phyloP scores from a whole-genome alignment of 1,284 basidiomycete species.

The Microbotryum saponariae region DNA sequence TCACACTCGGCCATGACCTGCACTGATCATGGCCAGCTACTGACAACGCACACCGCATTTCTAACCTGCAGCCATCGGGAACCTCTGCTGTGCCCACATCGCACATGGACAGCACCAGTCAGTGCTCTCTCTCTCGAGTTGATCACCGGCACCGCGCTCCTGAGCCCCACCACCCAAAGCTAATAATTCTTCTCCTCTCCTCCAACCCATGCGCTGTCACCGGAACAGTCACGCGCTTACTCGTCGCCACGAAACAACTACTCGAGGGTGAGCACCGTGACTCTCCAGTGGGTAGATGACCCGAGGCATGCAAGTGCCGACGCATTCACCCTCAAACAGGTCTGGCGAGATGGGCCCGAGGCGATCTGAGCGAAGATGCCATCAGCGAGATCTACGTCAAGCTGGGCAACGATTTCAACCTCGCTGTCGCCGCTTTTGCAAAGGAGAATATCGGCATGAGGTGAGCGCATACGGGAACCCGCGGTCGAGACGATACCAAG shows the following conservation, averaged over 20 bases:
- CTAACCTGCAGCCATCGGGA: no score
- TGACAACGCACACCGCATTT: no score
- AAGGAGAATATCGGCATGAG: constrained; percentile 81
- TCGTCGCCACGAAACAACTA: constrained; percentile 91
- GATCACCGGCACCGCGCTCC: not conserved
- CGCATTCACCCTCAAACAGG: constrained; percentile 1
- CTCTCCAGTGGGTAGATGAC: not conserved
- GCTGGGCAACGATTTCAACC: constrained; percentile 94
- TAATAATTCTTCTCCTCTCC: not conserved
- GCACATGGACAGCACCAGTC: constrained; percentile 3
- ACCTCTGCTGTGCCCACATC: not conserved
- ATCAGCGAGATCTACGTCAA: constrained; percentile 96
- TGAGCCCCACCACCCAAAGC: not conserved
- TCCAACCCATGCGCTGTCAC: not conserved
- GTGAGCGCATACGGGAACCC: constrained; percentile 50
- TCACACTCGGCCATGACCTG: no score
- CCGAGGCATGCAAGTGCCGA: not conserved
- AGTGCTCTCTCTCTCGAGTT: not conserved
- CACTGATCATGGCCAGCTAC: no score
- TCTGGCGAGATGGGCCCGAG: constrained; percentile 77
- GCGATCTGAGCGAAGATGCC: constrained; percentile 64
- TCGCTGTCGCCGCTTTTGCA: constrained; percentile 79
- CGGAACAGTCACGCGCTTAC: constrained; percentile 63
- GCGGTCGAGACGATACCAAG: not conserved
- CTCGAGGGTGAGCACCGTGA: constrained; percentile 55